phyloP scores from a whole-genome alignment of 768 basidiomycete genomes.

The Kwoniella pini region DNA sequence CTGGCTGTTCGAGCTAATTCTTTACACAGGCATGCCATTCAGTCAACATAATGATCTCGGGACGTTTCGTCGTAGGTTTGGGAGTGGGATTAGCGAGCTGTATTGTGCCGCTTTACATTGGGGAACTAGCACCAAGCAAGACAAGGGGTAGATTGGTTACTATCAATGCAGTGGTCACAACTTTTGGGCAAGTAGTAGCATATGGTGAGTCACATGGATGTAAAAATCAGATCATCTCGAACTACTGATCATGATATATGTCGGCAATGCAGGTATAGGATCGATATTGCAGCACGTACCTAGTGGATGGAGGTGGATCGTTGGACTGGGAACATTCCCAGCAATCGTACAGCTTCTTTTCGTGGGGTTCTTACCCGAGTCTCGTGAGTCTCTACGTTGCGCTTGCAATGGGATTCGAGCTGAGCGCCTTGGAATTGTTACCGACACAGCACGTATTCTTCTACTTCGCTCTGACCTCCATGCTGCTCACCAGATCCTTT shows the following conservation, averaged over 20 bases:
- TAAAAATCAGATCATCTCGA: too few species aligned
- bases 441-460: slow-evolving; percentile 69
- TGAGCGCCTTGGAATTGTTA: too few species aligned
- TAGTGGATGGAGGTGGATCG: slow-evolving; percentile 81
- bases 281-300: slow-evolving; percentile 57
- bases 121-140: slow-evolving; percentile 64
- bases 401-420: neutral
- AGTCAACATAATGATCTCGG: slow-evolving; percentile 72
- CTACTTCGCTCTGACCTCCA: slow-evolving; percentile 62
- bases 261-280: slow-evolving; percentile 38
- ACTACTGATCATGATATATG: neutral
- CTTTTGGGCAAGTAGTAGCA: slow-evolving; percentile 70
- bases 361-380: slow-evolving; percentile 72
- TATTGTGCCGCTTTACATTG: slow-evolving; percentile 78
- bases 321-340: slow-evolving; percentile 65
- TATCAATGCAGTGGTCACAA: slow-evolving; percentile 79
- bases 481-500: slow-evolving; percentile 62
- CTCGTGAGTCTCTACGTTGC: slow-evolving; percentile 60
- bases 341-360: slow-evolving; percentile 61
- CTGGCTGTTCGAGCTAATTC: too few species aligned
- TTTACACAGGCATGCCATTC: slow-evolving; percentile 55
- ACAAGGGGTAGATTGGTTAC: slow-evolving; percentile 76
- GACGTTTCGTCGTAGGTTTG: slow-evolving; percentile 70
- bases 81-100: slow-evolving; percentile 76
- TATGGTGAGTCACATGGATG: slow-evolving; percentile 65